Conservation (phyloP, 257 asterid species). For the Nicotiana otophora region DNA sequence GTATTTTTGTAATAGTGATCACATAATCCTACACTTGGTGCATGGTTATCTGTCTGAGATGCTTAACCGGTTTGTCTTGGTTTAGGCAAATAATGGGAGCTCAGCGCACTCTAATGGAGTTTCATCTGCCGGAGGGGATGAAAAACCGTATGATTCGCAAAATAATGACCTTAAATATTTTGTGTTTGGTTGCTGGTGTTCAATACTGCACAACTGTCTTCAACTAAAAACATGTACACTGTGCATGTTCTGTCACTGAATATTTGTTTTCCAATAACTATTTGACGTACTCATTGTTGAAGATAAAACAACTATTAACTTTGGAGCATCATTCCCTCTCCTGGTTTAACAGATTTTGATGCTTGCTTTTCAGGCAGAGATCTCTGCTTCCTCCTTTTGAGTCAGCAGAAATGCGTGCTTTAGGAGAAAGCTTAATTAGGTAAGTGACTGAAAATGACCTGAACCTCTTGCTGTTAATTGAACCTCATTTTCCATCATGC, state of each 20-base stretch:
- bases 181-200: neutral
- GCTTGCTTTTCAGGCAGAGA: slow-evolving; percentile 54
- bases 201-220: neutral
- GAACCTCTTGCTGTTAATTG: slow-evolving; percentile 13
- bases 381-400: slow-evolving; percentile 86
- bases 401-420: slow-evolving; percentile 82
- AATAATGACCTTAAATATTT: neutral
- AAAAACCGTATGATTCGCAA: slow-evolving; percentile 49
- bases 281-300: neutral
- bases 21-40: neutral
- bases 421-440: slow-evolving; percentile 92
- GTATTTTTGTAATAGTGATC: slow-evolving; percentile 23
- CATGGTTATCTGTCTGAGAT: slow-evolving; percentile 16
- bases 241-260: neutral
- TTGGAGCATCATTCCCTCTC: neutral
- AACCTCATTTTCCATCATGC: slow-evolving; percentile 8
- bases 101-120: slow-evolving; percentile 41
- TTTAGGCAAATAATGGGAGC: slow-evolving; percentile 44
- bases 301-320: neutral
- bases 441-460: slow-evolving; percentile 23
- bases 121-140: slow-evolving; percentile 38
- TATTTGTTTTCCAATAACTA: neutral
- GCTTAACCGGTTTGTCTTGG: slow-evolving; percentile 13
- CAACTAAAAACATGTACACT: neutral
- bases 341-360: slow-evolving; percentile 19